These are phyloP conservation scores for Podospora sp. DNA, from an alignment of 495 filamentous ascomycete species.

Conservation along the genomic window DNA sequence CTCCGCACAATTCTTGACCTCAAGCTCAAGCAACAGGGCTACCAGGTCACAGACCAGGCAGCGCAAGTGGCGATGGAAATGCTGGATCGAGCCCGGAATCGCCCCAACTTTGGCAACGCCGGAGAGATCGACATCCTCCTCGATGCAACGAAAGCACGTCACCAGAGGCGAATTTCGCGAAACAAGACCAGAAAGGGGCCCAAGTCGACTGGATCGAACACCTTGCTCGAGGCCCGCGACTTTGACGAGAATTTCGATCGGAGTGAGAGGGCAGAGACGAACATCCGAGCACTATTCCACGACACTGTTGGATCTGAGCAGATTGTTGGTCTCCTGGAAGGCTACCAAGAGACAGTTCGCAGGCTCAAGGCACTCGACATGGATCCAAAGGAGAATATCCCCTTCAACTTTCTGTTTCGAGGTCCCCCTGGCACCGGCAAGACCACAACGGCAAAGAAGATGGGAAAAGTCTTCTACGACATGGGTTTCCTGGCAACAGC, in stretches of 20 bases:
- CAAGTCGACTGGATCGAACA: background rate
- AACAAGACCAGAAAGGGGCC: slow-evolving; percentile 14
- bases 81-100: slow-evolving; percentile 54
- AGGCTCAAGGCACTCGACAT: slow-evolving; percentile 59
- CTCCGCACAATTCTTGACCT: slow-evolving; percentile 60
- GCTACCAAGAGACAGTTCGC: slow-evolving; percentile 58
- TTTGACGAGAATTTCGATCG: slow-evolving; percentile 71
- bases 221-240: slow-evolving; percentile 60
- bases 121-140: slow-evolving; percentile 69
- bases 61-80: slow-evolving; percentile 52
- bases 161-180: slow-evolving; percentile 54
- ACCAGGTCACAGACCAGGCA: slow-evolving; percentile 46
- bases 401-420: slow-evolving; percentile 50
- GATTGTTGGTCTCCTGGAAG: slow-evolving; percentile 59
- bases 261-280: slow-evolving; percentile 49
- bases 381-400: slow-evolving; percentile 54
- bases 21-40: slow-evolving; percentile 54
- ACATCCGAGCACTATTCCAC: slow-evolving; percentile 61
- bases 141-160: slow-evolving; percentile 58
- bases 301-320: slow-evolving; percentile 68
- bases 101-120: slow-evolving; percentile 63
- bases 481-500: slow-evolving; percentile 61
- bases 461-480: slow-evolving; percentile 75
- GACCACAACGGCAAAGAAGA: slow-evolving; percentile 68
- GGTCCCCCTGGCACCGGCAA: slow-evolving; percentile 67